phyloP scores from a whole-genome alignment of 2,329 filamentous ascomycete species.

The Diaporthe destruens region DNA sequence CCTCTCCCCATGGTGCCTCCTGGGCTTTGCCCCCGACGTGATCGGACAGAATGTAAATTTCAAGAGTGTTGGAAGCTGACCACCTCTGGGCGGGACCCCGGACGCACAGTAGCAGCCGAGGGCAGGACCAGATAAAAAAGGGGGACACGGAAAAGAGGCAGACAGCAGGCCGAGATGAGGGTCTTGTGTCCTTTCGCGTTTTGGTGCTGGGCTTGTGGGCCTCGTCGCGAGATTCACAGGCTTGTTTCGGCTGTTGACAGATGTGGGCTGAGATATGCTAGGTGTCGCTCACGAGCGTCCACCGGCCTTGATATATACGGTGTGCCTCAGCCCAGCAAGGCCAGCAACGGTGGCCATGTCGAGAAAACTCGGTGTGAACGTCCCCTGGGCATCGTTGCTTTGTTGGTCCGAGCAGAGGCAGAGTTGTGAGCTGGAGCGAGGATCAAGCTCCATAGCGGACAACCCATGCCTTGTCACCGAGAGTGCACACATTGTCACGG shows the following conservation, averaged over 20 bases:
- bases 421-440: conserved; percentile 40
- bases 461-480: conserved; percentile 38
- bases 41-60: background rate
- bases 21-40: conserved; percentile 14
- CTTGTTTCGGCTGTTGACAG: conserved; percentile 9
- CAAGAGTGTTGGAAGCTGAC: background rate
- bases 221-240: background rate
- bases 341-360: conserved; percentile 38
- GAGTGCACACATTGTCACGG: conserved; percentile 36
- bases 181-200: background rate
- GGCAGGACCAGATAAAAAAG: background rate
- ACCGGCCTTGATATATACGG: conserved; percentile 38
- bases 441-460: conserved; percentile 42
- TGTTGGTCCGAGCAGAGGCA: conserved; percentile 42
- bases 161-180: background rate
- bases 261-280: conserved; percentile 3
- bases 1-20: conserved; percentile 49
- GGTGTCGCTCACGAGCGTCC: conserved; percentile 8
- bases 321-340: conserved; percentile 16
- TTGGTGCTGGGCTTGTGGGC: background rate
- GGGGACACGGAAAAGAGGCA: background rate
- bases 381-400: conserved; percentile 41
- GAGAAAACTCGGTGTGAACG: conserved; percentile 41
- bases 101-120: conserved; percentile 13
- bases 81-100: background rate